Evolutionary conservation across 306 rosid genomes (phyloP).

Genomic region (Arachis stenosperma): DNA sequence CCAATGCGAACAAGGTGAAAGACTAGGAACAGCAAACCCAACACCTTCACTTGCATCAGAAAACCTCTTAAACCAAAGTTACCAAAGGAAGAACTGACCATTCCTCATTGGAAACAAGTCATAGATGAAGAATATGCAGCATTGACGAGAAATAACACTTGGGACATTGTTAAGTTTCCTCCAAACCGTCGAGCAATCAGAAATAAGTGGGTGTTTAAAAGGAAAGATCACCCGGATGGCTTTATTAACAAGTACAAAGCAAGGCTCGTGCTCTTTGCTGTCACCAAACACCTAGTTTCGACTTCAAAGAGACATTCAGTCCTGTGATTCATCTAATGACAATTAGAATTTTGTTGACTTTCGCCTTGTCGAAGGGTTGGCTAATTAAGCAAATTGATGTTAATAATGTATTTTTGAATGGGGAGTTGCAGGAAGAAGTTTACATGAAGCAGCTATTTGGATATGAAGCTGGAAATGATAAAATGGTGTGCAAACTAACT

Average conservation of each 20-base stretch:
- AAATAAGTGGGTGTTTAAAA: neutral
- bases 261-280: neutral
- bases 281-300: neutral
- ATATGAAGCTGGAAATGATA: neutral
- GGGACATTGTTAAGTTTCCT: neutral
- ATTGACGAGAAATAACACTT: neutral
- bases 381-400: neutral
- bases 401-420: neutral
- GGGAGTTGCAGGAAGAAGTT: neutral
- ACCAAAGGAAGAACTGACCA: neutral
- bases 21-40: neutral
- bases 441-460: neutral
- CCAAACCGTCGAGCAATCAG: neutral
- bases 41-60: neutral
- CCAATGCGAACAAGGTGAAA: neutral
- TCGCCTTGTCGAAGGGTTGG: neutral
- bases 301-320: neutral
- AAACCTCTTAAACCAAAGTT: neutral
- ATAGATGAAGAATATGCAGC: neutral
- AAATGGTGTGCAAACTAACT: neutral
- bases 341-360: rapidly evolving
- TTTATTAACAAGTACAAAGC: neutral
- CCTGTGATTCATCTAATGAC: neutral
- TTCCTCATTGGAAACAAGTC: neutral
- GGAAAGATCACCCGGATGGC: neutral